Base-by-base conservation (phyloP, 768 basidiomycete species). In the Exsudoporus frostii region DNA sequence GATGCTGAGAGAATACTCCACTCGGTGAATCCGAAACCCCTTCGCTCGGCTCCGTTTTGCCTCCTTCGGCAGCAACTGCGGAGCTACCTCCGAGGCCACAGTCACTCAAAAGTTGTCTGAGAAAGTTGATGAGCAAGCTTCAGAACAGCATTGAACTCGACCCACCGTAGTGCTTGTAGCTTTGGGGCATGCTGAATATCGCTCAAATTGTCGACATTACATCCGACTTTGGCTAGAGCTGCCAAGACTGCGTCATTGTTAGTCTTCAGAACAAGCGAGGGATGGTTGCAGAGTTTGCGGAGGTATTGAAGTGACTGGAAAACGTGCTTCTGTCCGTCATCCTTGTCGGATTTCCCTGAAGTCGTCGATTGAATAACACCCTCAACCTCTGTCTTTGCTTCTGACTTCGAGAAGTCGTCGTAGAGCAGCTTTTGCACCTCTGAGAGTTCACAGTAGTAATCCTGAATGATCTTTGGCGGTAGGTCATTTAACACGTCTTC, bases 401-500 rank as follows among this genome's bases (percentile, higher is more conserved):
- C 83, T 6, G 93, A 92, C 64, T 82, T 84, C 2, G 88, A 83
- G 67, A 95, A 98, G 63, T 96, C 89, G 65, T 98, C 97, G 66
- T 98, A 99, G 17, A 99, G 80, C 55, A 84, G 78, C 68, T 93
- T 94, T 73, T 99, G 97, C 19, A 98, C 72, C 0, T 93, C 90
- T 0, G 96, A 98, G 4, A 99, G 80, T 66, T 98, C 96, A 76
- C 95, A 98, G 65, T 98, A 95, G 69, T 98, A 98, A 68, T 99
- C 97, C 70, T 99, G 97, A 52, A 99, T 98, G 70, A 99, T 99
- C 75, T 99, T 98, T 4, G 97, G 97, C 1, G 97, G 97, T 3
- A 99, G 76, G 66, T 99, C 97, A 56, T 92, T 74, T 51, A 99
- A 75, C 27, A 99, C 97, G 65, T 99, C 94, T 72, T 99, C 97